Percentiles rank a stretch among this genome's conserved stretches.
phyloP scores from a whole-genome alignment of 2,329 filamentous ascomycete species.

The Tricladium varicosporioides region DNA sequence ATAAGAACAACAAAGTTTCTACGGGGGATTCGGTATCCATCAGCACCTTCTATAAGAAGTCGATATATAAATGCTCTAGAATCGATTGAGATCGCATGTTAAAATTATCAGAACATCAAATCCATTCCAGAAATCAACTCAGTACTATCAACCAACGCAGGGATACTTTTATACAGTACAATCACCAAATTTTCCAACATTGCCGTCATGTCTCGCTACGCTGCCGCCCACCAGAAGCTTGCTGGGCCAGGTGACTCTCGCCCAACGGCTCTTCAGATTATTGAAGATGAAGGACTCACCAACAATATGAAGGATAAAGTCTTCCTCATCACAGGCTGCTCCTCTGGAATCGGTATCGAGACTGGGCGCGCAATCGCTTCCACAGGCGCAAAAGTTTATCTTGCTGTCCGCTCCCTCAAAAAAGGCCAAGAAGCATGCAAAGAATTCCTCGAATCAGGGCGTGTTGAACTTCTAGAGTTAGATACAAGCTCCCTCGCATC shows the following conservation, averaged over 20 bases:
- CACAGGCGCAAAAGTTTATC: conserved; percentile 36
- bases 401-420: conserved; percentile 33
- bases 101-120: too few relatives aligned
- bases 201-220: conserved; percentile 29
- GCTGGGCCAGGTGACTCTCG: conserved; percentile 9
- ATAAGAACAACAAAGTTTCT: too few relatives aligned
- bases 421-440: conserved; percentile 34
- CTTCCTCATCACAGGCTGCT: conserved; percentile 33
- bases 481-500: conserved; percentile 35
- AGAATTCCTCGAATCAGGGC: conserved; percentile 38
- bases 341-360: conserved; percentile 37
- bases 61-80: too few relatives aligned
- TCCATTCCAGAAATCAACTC: too few relatives aligned
- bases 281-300: conserved; percentile 31
- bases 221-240: conserved; percentile 4
- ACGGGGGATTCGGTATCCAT: too few relatives aligned
- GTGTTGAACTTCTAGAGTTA: conserved; percentile 35
- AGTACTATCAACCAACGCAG: not conserved
- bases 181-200: not conserved
- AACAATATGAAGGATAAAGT: conserved; percentile 39
- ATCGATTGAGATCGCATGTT: too few relatives aligned
- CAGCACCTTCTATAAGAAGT: too few relatives aligned
- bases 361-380: conserved; percentile 34
- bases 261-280: conserved; percentile 30
- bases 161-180: not conserved